Evolutionary conservation across 2,329 filamentous ascomycete species (phyloP).

Genomic region (Colletotrichum zoysiae): DNA sequence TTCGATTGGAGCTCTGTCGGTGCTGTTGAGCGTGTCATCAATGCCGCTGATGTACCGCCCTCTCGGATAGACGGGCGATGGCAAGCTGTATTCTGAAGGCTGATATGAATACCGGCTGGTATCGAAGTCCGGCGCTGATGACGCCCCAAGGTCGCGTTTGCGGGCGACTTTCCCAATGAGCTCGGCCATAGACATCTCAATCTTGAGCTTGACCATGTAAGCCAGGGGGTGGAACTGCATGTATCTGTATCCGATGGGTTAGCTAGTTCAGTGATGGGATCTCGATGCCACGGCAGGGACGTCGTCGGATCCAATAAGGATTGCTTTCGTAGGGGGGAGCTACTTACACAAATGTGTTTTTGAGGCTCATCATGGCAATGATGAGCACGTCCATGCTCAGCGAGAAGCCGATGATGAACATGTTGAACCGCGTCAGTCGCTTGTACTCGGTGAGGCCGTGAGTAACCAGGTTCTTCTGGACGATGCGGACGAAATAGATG

Average conservation of each 20-base stretch:
- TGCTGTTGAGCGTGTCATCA: background rate
- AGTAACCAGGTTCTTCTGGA: conserved; percentile 38
- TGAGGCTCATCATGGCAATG: conserved; percentile 59
- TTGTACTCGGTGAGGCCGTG: conserved; percentile 59
- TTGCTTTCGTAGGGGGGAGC: too few relatives aligned
- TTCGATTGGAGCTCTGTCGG: background rate
- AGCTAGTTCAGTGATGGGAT: background rate
- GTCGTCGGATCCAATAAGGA: background rate
- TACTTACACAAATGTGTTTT: conserved; percentile 56
- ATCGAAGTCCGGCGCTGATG: conserved; percentile 26
- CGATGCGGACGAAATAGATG: conserved; percentile 59
- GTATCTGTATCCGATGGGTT: conserved; percentile 49
- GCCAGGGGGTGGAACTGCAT: conserved; percentile 66
- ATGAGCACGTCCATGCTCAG: conserved; percentile 58
- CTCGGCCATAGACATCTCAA: conserved; percentile 67
- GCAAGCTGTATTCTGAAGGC: conserved; percentile 27
- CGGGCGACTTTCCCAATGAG: conserved; percentile 59
- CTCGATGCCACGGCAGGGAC: background rate
- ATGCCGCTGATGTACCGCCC: background rate
- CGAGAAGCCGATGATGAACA: conserved; percentile 58
- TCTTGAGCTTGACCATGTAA: conserved; percentile 66
- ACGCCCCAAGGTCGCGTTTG: conserved; percentile 35
- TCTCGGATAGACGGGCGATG: conserved; percentile 16
- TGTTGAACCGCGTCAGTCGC: conserved; percentile 59
- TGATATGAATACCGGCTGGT: conserved; percentile 24